Evolutionary conservation across 768 basidiomycete species (phyloP).

Genomic region (Leccinum truebloodii): DNA sequence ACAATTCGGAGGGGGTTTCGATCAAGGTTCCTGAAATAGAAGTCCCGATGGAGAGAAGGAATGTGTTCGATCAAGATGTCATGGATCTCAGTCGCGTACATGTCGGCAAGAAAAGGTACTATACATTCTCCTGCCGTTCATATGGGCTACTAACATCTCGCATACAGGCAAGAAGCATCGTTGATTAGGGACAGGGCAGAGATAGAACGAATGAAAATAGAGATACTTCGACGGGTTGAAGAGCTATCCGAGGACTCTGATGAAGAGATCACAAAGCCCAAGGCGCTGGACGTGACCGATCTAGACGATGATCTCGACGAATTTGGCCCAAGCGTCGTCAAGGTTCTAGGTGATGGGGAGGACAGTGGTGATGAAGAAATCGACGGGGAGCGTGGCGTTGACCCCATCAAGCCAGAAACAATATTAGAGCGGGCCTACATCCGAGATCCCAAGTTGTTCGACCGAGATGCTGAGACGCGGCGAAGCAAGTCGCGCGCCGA

Average conservation of each 20-base stretch:
- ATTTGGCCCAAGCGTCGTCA: constrained; percentile 42
- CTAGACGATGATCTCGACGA: constrained; percentile 59
- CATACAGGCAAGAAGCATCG: constrained; percentile 42
- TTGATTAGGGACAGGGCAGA: constrained; percentile 57
- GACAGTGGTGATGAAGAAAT: constrained; percentile 42
- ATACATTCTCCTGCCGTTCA: constrained; percentile 3
- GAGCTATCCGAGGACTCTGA: constrained; percentile 64
- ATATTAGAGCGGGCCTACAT: constrained; percentile 79
- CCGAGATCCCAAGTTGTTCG: constrained; percentile 71
- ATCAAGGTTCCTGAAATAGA: constrained; percentile 1
- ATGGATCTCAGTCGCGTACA: constrained; percentile 64
- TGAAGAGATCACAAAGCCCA: constrained; percentile 42
- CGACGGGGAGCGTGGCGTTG: constrained; percentile 28
- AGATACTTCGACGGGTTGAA: constrained; percentile 78
- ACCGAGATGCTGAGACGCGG: constrained; percentile 71
- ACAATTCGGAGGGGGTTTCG: neutral
- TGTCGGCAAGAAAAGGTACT: constrained; percentile 67
- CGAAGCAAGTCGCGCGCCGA: constrained; percentile 66
- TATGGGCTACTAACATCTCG: constrained; percentile 7
- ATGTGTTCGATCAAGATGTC: constrained; percentile 72
- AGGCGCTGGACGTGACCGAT: constrained; percentile 32
- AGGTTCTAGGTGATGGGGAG: constrained; percentile 60
- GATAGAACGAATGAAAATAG: constrained; percentile 77
- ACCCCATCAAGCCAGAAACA: constrained; percentile 48
- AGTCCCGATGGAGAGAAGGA: constrained; percentile 51